A percentile compares a stretch with the other conserved stretches of the same genome.
Evolutionary conservation across 495 filamentous ascomycete species (phyloP).

Genomic region (Talaromyces adpressus): DNA sequence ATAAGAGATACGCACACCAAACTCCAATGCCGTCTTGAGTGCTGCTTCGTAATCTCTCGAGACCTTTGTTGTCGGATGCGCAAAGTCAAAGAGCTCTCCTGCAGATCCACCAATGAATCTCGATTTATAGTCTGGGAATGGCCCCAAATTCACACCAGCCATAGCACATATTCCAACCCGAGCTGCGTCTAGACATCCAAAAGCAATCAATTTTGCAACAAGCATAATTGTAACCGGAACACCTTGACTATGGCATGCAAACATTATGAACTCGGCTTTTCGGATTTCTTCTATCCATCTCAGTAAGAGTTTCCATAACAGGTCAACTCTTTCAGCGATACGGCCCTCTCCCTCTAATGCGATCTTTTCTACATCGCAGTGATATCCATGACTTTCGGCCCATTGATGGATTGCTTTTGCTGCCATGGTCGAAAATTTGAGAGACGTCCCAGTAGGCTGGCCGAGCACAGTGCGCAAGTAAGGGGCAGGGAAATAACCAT

Average conservation of each 20-base stretch:
- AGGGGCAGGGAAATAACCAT: constrained; percentile 86
- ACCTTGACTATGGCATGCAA: constrained; percentile 92
- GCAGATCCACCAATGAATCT: constrained; percentile 80
- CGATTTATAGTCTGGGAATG: constrained; percentile 80
- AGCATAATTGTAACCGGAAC: constrained; percentile 91
- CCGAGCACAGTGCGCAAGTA: constrained; percentile 81
- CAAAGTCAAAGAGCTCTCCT: constrained; percentile 89
- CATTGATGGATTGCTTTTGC: constrained; percentile 78
- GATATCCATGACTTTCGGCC: constrained; percentile 59
- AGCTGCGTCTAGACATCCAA: constrained; percentile 61
- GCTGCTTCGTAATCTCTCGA: constrained; percentile 75
- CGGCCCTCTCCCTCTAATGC: constrained; percentile 97
- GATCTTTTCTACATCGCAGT: constrained; percentile 75
- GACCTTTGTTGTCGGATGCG: constrained; percentile 67
- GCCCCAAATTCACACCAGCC: constrained; percentile 91
- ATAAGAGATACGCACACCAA: constrained; percentile 76
- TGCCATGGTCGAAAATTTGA: constrained; percentile 84
- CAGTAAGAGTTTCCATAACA: constrained; percentile 86
- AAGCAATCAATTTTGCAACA: constrained; percentile 81
- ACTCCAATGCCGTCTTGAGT: constrained; percentile 60
- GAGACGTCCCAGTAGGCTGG: constrained; percentile 90
- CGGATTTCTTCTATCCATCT: constrained; percentile 93
- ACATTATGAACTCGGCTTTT: constrained; percentile 77
- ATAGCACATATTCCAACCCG: constrained; percentile 81
- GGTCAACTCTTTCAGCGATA: constrained; percentile 80